phyloP scores from a whole-genome alignment of 108 stramenopile genomes.

The Cyclotella atomus region DNA sequence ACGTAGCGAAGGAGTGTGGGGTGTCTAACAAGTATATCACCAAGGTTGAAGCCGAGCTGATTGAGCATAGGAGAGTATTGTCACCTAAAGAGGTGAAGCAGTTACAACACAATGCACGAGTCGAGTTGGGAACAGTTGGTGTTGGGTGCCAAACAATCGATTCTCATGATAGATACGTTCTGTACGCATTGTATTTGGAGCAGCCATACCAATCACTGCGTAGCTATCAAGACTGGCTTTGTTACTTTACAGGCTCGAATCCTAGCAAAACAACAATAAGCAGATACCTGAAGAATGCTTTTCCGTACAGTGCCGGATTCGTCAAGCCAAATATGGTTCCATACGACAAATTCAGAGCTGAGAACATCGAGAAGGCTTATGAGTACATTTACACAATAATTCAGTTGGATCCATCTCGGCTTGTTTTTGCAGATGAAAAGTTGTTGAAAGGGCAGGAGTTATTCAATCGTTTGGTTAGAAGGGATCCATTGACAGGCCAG shows the following conservation, averaged over 20 bases:
- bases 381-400: conserved; percentile 2
- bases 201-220: conserved; percentile 2
- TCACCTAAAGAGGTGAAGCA: background rate
- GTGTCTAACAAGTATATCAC: background rate
- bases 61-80: background rate
- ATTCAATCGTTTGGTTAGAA: conserved; percentile 14
- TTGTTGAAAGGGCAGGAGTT: conserved; percentile 22
- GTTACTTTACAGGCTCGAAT: background rate
- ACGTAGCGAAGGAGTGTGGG: background rate
- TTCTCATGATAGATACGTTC: background rate
- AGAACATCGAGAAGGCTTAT: background rate
- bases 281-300: conserved; percentile 1
- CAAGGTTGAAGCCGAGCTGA: background rate
- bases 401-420: background rate
- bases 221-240: conserved; percentile 9
- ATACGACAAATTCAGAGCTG: conserved; percentile 17
- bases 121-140: background rate
- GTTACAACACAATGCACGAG: background rate
- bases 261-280: conserved; percentile 15
- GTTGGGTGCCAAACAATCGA: background rate
- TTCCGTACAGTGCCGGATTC: conserved; percentile 11
- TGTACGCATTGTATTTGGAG: background rate
- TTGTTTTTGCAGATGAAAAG: conserved; percentile 26
- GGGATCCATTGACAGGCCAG: conserved; percentile 21
- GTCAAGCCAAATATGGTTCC: conserved; percentile 16